Percentiles rank a stretch among this genome's conserved stretches.
Conservation (phyloP, 2,329 filamentous ascomycete species). For the Colletotrichum acutatum region DNA sequence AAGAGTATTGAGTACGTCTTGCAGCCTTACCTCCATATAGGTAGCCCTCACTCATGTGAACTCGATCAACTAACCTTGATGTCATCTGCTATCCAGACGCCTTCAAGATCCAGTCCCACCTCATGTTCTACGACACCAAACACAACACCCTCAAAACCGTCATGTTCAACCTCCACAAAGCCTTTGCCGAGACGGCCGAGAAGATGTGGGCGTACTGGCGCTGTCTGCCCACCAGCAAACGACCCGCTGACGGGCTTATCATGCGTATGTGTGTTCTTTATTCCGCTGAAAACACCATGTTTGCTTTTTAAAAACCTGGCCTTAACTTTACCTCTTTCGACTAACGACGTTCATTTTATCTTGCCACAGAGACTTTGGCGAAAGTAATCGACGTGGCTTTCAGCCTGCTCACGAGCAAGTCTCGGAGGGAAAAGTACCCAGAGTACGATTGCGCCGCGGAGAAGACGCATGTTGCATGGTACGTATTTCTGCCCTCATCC, state of each 20-base stretch:
- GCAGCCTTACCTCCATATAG: background rate
- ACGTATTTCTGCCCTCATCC: conserved; percentile 48
- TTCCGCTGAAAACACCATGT: background rate
- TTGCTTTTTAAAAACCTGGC: background rate
- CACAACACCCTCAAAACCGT: conserved; percentile 80
- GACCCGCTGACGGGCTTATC: conserved; percentile 69
- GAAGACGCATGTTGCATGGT: conserved; percentile 71
- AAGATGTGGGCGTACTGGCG: conserved; percentile 75
- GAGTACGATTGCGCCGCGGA: conserved; percentile 70
- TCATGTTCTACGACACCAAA: conserved; percentile 83
- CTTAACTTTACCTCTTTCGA: background rate
- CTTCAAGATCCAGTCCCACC: conserved; percentile 87
- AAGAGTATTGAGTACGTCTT: conserved; percentile 77
- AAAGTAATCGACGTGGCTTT: conserved; percentile 74
- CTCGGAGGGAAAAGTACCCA: conserved; percentile 55
- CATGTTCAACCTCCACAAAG: conserved; percentile 78
- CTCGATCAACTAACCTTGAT: conserved; percentile 21
- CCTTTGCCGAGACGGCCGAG: conserved; percentile 81
- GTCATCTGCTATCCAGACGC: conserved; percentile 53
- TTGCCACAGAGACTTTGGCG: conserved; percentile 66
- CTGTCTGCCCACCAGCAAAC: conserved; percentile 66
- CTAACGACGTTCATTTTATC: background rate
- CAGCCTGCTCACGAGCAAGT: conserved; percentile 69
- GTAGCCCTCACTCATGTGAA: background rate
- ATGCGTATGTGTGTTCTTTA: conserved; percentile 61